phyloP scores from a whole-genome alignment of 345 rosid genomes.

The Kandelia obovata region DNA sequence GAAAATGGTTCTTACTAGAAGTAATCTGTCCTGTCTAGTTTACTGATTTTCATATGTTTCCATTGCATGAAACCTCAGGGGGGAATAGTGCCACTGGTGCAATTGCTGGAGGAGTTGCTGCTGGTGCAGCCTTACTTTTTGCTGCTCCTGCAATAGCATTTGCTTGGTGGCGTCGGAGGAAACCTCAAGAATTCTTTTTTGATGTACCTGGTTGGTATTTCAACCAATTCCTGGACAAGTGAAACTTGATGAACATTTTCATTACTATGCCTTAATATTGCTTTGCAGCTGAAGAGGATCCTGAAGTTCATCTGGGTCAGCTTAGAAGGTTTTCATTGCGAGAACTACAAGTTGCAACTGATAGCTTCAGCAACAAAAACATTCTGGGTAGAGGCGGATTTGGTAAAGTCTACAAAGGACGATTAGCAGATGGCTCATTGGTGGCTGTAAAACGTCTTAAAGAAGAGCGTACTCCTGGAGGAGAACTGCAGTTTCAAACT shows the following conservation, averaged over 20 bases:
- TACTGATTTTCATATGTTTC: background rate
- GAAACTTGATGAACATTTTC: background rate
- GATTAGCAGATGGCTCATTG: slow-evolving; percentile 35
- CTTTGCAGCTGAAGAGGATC: slow-evolving; percentile 31
- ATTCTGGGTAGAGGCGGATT: slow-evolving; percentile 37
- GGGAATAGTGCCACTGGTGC: slow-evolving; percentile 26
- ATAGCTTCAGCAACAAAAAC: slow-evolving; percentile 33
- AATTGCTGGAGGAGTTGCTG: slow-evolving; percentile 39
- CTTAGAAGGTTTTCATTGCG: slow-evolving; percentile 34
- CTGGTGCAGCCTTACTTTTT: slow-evolving; percentile 35
- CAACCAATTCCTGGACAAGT: background rate
- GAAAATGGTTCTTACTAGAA: too few species aligned
- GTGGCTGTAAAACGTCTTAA: slow-evolving; percentile 39
- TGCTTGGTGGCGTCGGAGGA: slow-evolving; percentile 30
- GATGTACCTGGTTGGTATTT: slow-evolving; percentile 37
- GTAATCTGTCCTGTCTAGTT: background rate
- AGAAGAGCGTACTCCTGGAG: slow-evolving; percentile 37
- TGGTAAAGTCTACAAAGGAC: slow-evolving; percentile 35
- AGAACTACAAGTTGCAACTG: slow-evolving; percentile 34
- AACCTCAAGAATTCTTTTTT: slow-evolving; percentile 25
- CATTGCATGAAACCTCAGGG: slow-evolving; percentile 11
- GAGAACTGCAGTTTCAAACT: slow-evolving; percentile 36
- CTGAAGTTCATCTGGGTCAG: slow-evolving; percentile 32
- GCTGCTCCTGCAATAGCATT: slow-evolving; percentile 31
- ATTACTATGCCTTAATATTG: background rate